A percentile compares a stretch with the other conserved stretches of the same genome.
Conservation (phyloP, 768 basidiomycete species). For the Amanita jacksonii region DNA sequence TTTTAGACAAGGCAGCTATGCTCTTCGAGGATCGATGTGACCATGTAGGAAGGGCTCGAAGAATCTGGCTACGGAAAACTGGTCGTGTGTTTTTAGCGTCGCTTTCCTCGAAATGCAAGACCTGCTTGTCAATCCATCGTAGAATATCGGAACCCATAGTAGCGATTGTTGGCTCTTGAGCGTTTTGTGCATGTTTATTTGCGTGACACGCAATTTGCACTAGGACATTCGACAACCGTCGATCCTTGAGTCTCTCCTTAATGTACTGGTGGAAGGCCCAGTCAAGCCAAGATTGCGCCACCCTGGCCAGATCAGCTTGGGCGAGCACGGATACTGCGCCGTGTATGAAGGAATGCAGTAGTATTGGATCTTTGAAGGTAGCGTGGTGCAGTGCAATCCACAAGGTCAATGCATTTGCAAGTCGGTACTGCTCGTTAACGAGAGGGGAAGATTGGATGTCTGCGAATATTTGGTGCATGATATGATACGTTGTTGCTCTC, state of each 20-base stretch:
- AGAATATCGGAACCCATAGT: conserved; percentile 39
- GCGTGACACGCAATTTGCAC: conserved; percentile 57
- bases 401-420: conserved; percentile 62
- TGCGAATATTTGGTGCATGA: conserved; percentile 64
- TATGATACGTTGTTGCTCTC: conserved; percentile 65
- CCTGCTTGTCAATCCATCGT: conserved; percentile 55
- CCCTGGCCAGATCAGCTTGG: conserved; percentile 56
- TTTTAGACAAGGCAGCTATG: conserved; percentile 34
- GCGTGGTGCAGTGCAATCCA: conserved; percentile 56
- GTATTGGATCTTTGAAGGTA: conserved; percentile 44
- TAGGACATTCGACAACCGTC: conserved; percentile 53
- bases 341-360: conserved; percentile 62
- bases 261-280: conserved; percentile 61
- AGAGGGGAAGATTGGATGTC: conserved; percentile 57
- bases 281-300: conserved; percentile 68
- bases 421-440: conserved; percentile 75
- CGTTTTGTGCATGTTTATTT: conserved; percentile 38
- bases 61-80: conserved; percentile 23
- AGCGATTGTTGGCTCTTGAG: conserved; percentile 19
- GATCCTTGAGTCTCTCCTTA: conserved; percentile 29
- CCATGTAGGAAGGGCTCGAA: conserved; percentile 65
- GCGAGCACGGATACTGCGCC: conserved; percentile 56
- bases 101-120: conserved; percentile 28
- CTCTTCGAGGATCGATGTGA: conserved; percentile 48
- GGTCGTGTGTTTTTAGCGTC: conserved; percentile 18